Evolutionary conservation across 441 rosid genomes (phyloP), one percentile per base, ranked within the genome.

Genomic region (Geranium incanum): DNA sequence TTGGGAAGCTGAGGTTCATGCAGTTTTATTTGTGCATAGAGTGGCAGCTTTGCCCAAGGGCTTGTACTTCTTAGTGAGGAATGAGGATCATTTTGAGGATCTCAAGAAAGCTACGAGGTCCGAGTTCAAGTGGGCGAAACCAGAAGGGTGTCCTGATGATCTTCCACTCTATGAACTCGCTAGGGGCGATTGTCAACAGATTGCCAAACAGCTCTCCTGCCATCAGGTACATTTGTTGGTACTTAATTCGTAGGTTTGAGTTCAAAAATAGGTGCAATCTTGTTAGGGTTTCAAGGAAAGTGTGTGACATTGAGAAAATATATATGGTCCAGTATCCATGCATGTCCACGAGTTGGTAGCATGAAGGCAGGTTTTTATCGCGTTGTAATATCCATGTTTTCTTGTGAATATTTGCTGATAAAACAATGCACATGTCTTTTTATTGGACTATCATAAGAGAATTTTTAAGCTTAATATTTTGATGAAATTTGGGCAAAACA

Each of bases 1-100:
- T 0, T 92, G 96, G 96, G 92, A 88, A 77, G 92, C 96, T 3
- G 84, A 90, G 82, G 91, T 92, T 79, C 97, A 92, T 80, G 91
- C 92, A 69, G 93, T 85, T 37, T 70, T 92, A 72, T 92, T 92
- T 82, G 92, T 92, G 68, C 97, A 90, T 60, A 86, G 93, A 67
- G 96, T 90, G 71, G 72, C 71, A 1, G 87, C 88, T 66, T 75
- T 92, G 74, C 87, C 87, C 5, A 83, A 82, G 72, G 97, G 97
- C 50, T 79, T 89, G 86, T 88, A 92, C 77, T 88, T 89, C 74
- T 79, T 92, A 77, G 90, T 89, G 67, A 92, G 97, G 72, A 92
- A 92, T 64, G 89, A 87, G 76, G 94, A 87, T 74, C 96, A 92
- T 78, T 77, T 89, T 41, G 80, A 73, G 65, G 78, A 86, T 78